These are phyloP conservation scores for Taphrina populina DNA, from an alignment of 1,139 yeast genomes.

Conservation along the genomic window DNA sequence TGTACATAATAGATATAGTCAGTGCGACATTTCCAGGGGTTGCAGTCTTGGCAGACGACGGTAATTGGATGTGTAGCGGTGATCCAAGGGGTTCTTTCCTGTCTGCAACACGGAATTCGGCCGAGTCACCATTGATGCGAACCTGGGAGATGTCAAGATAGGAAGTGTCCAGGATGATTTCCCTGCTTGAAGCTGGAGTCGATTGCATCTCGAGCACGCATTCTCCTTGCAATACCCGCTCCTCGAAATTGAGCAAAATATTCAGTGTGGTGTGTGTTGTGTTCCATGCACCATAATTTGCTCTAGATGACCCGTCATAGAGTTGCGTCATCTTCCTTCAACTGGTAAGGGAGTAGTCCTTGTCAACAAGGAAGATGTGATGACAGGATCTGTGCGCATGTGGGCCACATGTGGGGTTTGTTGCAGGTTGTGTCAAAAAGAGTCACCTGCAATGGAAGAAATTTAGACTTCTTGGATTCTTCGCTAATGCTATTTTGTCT, in stretches of 20 bases:
- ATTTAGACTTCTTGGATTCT: too few relatives aligned
- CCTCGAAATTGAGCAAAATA: conserved; percentile 53
- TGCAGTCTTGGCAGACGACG: conserved; percentile 36
- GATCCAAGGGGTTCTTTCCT: conserved; percentile 69
- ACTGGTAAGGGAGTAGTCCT: too few relatives aligned
- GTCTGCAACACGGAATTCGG: conserved; percentile 48
- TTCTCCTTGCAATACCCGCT: conserved; percentile 55
- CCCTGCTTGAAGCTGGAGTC: conserved; percentile 42
- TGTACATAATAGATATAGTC: conserved; percentile 53
- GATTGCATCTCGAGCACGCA: conserved; percentile 53
- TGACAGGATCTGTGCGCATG: too few relatives aligned
- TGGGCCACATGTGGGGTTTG: too few relatives aligned
- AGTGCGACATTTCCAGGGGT: too few relatives aligned
- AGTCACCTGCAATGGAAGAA: too few relatives aligned
- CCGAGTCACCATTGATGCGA: conserved; percentile 49
- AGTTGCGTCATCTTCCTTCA: conserved; percentile 7
- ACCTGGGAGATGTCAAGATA: conserved; percentile 55
- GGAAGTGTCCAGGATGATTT: conserved; percentile 67
- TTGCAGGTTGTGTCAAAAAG: too few relatives aligned
- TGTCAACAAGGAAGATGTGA: too few relatives aligned
- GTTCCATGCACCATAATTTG: conserved; percentile 13
- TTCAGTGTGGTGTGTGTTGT: conserved; percentile 18
- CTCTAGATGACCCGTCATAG: conserved; percentile 21
- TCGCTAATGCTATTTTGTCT: too few relatives aligned
- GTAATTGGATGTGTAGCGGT: conserved; percentile 51